Conservation (phyloP, 2,329 filamentous ascomycete genomes). For the Simplicillium aogashimaense region DNA sequence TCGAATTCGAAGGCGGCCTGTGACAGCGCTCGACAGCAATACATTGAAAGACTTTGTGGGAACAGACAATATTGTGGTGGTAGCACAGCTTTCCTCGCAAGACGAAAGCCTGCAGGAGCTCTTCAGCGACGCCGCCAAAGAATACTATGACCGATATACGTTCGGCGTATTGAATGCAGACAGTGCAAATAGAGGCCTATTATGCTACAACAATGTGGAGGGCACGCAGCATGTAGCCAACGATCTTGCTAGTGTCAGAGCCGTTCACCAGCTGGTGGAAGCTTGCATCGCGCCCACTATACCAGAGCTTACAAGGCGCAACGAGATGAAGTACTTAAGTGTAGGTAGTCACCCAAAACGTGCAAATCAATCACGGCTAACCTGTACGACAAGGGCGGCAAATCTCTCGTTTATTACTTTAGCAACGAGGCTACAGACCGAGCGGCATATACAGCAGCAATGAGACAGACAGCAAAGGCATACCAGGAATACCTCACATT, state of each 20-base stretch:
- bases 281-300: slow-evolving; percentile 28
- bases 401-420: slow-evolving; percentile 26
- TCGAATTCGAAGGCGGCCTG: slow-evolving; percentile 14
- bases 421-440: slow-evolving; percentile 16
- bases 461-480: slow-evolving; percentile 31
- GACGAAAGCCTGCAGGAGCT: slow-evolving; percentile 17
- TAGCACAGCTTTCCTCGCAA: slow-evolving; percentile 23
- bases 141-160: slow-evolving; percentile 28
- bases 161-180: slow-evolving; percentile 22
- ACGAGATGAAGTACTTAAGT: slow-evolving; percentile 29
- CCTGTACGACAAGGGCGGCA: slow-evolving; percentile 18
- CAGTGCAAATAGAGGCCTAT: slow-evolving; percentile 10
- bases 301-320: slow-evolving; percentile 32
- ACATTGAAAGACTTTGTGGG: slow-evolving; percentile 9
- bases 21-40: slow-evolving; percentile 9
- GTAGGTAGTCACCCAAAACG: slow-evolving; percentile 12
- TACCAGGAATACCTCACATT: slow-evolving; percentile 38
- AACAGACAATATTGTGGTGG: slow-evolving; percentile 30
- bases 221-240: slow-evolving; percentile 20
- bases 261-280: slow-evolving; percentile 26
- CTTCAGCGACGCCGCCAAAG: slow-evolving; percentile 22
- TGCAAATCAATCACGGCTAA: not conserved
- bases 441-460: slow-evolving; percentile 20
- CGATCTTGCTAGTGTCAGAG: slow-evolving; percentile 19
- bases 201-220: slow-evolving; percentile 32